Evolutionary conservation across 1,139 yeast genomes (phyloP).

Genomic region (Saccharomycopsis hybrid): DNA sequence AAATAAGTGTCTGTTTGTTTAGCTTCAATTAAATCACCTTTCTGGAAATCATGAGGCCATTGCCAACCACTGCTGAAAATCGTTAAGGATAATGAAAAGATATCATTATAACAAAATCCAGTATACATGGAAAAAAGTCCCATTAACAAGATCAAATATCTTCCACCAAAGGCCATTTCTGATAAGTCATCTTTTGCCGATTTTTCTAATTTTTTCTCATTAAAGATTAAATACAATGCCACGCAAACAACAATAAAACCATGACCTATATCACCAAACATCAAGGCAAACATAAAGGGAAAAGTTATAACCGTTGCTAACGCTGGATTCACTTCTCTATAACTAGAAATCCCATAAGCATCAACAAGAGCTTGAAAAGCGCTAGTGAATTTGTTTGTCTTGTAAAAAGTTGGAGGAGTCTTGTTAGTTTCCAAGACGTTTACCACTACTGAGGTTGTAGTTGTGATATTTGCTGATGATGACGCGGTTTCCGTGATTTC

Average conservation of each 20-base stretch:
- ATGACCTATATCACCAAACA: constrained; percentile 99
- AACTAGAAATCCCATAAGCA: constrained; percentile 91
- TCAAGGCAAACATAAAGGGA: constrained; percentile 98
- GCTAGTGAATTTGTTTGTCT: constrained; percentile 82
- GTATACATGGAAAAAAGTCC: constrained; percentile 91
- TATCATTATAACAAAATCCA: constrained; percentile 87
- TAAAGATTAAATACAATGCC: constrained; percentile 60
- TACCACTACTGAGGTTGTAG: constrained; percentile 38
- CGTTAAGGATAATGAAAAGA: constrained; percentile 86
- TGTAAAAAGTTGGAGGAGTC: constrained; percentile 90
- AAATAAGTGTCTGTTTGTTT: constrained; percentile 47
- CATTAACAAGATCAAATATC: constrained; percentile 86
- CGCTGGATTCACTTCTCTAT: constrained; percentile 95
- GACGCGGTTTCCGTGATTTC: constrained; percentile 54
- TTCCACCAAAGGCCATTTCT: constrained; percentile 92
- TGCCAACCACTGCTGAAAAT: constrained; percentile 84
- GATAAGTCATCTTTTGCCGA: constrained; percentile 86
- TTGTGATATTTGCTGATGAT: constrained; percentile 40
- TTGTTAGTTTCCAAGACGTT: constrained; percentile 75
- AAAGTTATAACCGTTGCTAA: constrained; percentile 90
- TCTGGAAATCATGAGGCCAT: constrained; percentile 72
- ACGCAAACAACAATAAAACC: constrained; percentile 75
- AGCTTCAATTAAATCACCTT: constrained; percentile 59
- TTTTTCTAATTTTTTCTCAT: constrained; percentile 58
- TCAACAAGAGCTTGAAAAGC: constrained; percentile 93